These are phyloP conservation scores for Cytospora piceae DNA, from an alignment of 2,329 filamentous ascomycete species.

Conservation along the genomic window DNA sequence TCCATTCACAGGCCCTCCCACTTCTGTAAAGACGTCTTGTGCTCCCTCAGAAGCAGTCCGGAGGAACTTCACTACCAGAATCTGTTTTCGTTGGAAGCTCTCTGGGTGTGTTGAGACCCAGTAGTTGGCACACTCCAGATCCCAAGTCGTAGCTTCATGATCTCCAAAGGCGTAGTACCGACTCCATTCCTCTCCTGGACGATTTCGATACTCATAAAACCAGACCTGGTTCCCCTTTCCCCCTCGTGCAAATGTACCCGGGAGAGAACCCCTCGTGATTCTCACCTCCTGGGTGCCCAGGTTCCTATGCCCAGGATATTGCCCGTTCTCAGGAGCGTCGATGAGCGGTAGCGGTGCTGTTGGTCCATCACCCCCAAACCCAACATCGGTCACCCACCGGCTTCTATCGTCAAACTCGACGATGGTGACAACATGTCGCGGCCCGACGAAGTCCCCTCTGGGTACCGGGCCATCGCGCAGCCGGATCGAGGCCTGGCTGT, in stretches of 20 bases:
- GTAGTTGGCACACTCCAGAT: slow-evolving; percentile 65
- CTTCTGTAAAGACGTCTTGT: not conserved
- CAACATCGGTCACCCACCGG: slow-evolving; percentile 62
- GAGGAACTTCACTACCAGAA: slow-evolving; percentile 60
- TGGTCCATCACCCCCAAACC: slow-evolving; percentile 66
- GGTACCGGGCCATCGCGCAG: slow-evolving; percentile 45
- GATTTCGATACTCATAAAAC: slow-evolving; percentile 65
- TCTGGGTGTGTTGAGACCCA: slow-evolving; percentile 50
- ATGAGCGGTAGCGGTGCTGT: slow-evolving; percentile 59
- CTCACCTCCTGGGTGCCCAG: slow-evolving; percentile 61
- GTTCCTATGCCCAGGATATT: slow-evolving; percentile 46
- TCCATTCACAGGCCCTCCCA: slow-evolving; percentile 34
- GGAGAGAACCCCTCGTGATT: slow-evolving; percentile 53
- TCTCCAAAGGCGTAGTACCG: slow-evolving; percentile 68
- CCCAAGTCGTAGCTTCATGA: slow-evolving; percentile 62
- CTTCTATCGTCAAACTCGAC: slow-evolving; percentile 54
- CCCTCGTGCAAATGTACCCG: slow-evolving; percentile 40
- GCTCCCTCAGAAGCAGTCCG: slow-evolving; percentile 41
- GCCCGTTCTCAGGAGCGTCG: slow-evolving; percentile 36
- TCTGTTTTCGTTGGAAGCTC: slow-evolving; percentile 56
- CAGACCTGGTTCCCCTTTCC: slow-evolving; percentile 54
- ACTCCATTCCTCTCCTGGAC: slow-evolving; percentile 54
- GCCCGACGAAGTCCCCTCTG: slow-evolving; percentile 43
- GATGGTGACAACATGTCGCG: slow-evolving; percentile 64
- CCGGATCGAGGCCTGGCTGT: slow-evolving; percentile 56